These are phyloP conservation scores for Dothistroma pini DNA, from an alignment of 2,329 filamentous ascomycete species.

Conservation along the genomic window DNA sequence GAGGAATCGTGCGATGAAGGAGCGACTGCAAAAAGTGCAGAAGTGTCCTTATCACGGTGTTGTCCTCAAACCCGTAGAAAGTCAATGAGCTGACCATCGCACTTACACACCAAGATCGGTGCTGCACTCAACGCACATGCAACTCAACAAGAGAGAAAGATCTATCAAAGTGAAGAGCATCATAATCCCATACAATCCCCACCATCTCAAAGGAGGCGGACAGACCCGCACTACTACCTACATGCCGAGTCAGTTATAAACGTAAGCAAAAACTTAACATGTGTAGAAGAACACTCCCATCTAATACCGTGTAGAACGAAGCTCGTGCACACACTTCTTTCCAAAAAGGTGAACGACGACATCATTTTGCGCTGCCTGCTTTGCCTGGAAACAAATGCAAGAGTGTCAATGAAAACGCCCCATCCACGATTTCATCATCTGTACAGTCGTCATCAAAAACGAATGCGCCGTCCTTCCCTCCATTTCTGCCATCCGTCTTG, in stretches of 20 bases:
- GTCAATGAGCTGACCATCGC: not conserved
- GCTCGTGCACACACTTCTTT: not conserved
- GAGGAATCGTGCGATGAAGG: no score
- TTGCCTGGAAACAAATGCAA: constrained; percentile 11
- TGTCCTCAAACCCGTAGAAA: not conserved
- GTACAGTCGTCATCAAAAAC: constrained; percentile 8
- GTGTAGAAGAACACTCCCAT: not conserved
- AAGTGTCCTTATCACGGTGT: no score
- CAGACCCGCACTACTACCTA: not conserved
- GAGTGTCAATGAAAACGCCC: not conserved
- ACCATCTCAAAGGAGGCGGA: not conserved
- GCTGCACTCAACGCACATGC: not conserved
- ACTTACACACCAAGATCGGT: not conserved
- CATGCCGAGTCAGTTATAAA: not conserved
- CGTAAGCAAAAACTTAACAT: not conserved
- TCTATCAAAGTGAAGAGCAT: not conserved
- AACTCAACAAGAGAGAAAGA: not conserved
- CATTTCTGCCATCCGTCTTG: constrained; percentile 1
- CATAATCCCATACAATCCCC: not conserved
- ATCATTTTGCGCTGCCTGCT: constrained; percentile 7
- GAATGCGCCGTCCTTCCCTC: constrained; percentile 1
- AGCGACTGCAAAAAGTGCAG: no score
- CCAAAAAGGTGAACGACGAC: not conserved
- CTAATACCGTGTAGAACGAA: not conserved
- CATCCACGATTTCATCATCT: constrained; percentile 2